Evolutionary conservation across 352 stramenopile genomes (phyloP).

Genomic region (Globisporangium canariense): DNA sequence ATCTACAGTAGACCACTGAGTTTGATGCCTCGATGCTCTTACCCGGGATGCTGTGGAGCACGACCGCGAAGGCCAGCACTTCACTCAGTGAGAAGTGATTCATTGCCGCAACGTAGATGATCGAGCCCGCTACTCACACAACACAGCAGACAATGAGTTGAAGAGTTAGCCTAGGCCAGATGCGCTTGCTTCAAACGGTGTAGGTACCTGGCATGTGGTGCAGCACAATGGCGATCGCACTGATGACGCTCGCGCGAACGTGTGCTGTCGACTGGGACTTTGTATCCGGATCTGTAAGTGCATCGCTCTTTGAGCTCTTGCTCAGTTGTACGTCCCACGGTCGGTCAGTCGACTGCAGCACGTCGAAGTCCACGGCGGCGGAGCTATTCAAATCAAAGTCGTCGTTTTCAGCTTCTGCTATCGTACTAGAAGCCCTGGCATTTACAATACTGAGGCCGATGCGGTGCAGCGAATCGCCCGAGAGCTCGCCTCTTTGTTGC

Average conservation of each 20-base stretch:
- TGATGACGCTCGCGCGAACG: conserved; percentile 1
- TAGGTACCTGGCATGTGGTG: conserved; percentile 5
- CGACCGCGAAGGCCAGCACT: conserved; percentile 1
- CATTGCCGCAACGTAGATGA: conserved; percentile 1
- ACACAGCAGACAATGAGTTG: neutral
- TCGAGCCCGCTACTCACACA: neutral
- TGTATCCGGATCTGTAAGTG: neutral
- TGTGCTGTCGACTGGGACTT: neutral
- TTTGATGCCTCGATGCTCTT: no score
- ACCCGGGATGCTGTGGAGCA: conserved; percentile 5
- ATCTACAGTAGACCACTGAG: no score
- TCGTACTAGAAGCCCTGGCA: neutral
- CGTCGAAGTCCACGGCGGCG: neutral
- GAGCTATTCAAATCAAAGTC: neutral
- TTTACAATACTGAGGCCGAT: neutral
- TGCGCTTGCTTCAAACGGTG: no score
- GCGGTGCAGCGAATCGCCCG: neutral
- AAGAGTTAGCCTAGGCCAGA: neutral
- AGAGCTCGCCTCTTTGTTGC: neutral
- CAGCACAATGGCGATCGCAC: neutral
- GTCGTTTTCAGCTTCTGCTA: neutral
- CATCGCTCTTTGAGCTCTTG: neutral
- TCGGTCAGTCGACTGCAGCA: conserved; percentile 3
- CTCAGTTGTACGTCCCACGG: neutral
- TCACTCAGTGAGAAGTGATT: neutral